Base-by-base conservation (phyloP, 352 stramenopile species). In the Globisporangium lucens region DNA sequence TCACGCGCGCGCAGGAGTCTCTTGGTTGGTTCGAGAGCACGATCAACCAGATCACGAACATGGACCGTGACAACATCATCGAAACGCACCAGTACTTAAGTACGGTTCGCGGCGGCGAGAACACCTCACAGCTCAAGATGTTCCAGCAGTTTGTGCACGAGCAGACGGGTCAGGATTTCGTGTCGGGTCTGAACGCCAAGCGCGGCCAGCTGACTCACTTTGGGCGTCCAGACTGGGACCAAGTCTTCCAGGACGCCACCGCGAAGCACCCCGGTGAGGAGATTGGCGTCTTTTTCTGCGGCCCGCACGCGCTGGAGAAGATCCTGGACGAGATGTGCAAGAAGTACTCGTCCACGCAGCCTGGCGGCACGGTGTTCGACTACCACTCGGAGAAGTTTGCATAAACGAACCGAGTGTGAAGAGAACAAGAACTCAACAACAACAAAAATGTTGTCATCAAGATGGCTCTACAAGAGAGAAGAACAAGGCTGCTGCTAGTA, bases 261-360 rank as follows among this genome's bases (percentile, higher is more conserved):
- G 60, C 57, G 6, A 72, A 75, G 47, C 82, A 94, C 64, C 78
- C 74, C 22, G 73, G 80, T 22, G 79, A 93, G 49, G 83, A 94
- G 63, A 89, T 93, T 22, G 88, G 88, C n/a, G 86, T 97, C 13
- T 97, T 97, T 69, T 90, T 94, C 71, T 96, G 89, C 52, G 89
- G 89, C 4, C 86, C 88, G 24, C 84, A 93, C 60, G 76, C 73
- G 3, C 79, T 96, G n/a, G 86, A 93, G 67, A 80, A 89, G 68
- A 84, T 89, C 43, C 66, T 96, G 27, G 76, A 78, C 56, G 85
- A 83, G 41, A 87, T 81, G 72, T 92, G 84, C 74, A 78, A 81
- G 55, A 77, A 85, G 59, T 89, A 89, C 63, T 90, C 84, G 66
- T 89, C 82, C 22, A 79, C 68, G 13, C 62, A 71, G 24, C 64